phyloP scores from a whole-genome alignment of 176 grass and related monocot species.

The Lolium perenne region DNA sequence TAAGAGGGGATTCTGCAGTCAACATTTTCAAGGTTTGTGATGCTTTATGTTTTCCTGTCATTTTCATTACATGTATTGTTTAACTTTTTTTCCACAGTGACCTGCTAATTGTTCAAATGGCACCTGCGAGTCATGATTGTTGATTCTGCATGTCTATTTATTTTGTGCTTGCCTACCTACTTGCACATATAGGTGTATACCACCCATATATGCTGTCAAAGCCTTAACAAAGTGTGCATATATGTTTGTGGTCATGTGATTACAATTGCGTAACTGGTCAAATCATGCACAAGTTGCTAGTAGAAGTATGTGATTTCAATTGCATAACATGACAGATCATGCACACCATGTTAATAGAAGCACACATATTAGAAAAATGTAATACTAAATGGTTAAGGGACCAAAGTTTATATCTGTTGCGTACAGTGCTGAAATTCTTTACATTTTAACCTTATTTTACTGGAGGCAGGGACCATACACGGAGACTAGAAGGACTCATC shows the following conservation, averaged over 20 bases:
- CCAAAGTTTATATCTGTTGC: slow-evolving; percentile 5
- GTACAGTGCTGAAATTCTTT: not conserved
- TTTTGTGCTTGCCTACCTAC: not conserved
- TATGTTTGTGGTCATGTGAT: slow-evolving; percentile 4
- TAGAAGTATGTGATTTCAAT: not conserved
- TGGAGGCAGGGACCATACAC: slow-evolving; percentile 72
- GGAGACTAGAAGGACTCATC: slow-evolving; percentile 63
- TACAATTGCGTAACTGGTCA: not conserved
- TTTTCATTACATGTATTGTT: not conserved
- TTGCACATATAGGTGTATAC: slow-evolving; percentile 1
- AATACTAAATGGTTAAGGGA: not conserved
- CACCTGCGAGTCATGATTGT: not conserved
- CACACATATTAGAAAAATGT: not conserved
- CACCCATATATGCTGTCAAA: slow-evolving; percentile 6
- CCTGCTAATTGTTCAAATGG: not conserved
- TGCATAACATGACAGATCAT: not conserved
- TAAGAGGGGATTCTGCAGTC: slow-evolving; percentile 31
- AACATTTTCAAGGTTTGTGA: slow-evolving; percentile 62
- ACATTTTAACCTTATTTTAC: slow-evolving; percentile 34
- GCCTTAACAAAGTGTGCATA: slow-evolving; percentile 16
- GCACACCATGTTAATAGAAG: not conserved
- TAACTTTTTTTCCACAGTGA: not conserved
- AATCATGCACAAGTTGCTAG: not conserved
- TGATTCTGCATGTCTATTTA: not conserved
- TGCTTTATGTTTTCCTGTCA: not conserved